Percentiles rank a stretch among this genome's conserved stretches.
Conservation (phyloP, 352 stramenopile genomes). For the Pilasporangium apinafurcum region DNA sequence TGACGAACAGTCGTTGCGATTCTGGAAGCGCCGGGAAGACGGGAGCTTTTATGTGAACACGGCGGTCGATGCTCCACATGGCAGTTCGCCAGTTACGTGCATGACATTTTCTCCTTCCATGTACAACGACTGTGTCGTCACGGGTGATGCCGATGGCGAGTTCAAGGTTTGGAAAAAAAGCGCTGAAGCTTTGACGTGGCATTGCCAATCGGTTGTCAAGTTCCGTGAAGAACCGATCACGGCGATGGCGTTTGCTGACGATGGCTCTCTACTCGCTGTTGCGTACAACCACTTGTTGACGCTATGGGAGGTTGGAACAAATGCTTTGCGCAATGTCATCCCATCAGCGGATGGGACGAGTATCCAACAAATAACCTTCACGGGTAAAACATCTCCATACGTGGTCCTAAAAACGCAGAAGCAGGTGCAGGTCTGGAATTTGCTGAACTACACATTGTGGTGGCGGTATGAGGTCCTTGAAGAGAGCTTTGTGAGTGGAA, state of each 20-base stretch:
- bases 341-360: conserved; percentile 45
- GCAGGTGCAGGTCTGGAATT: conserved; percentile 73
- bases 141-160: conserved; percentile 53
- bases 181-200: conserved; percentile 32
- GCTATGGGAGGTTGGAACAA: conserved; percentile 77
- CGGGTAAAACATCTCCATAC: conserved; percentile 44
- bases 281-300: conserved; percentile 77
- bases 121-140: conserved; percentile 44
- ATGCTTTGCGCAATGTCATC: conserved; percentile 71
- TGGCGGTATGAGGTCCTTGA: conserved; percentile 62
- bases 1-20: conserved; percentile 60
- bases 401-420: conserved; percentile 46
- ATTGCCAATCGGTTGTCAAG: conserved; percentile 72
- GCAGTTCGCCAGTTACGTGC: conserved; percentile 33
- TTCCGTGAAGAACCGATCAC: conserved; percentile 71
- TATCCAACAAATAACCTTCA: conserved; percentile 59
- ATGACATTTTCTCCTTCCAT: conserved; percentile 44
- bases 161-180: conserved; percentile 82
- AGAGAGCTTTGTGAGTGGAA: conserved; percentile 22
- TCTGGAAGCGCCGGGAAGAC: conserved; percentile 71
- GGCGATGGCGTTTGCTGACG: conserved; percentile 53
- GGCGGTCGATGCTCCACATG: conserved; percentile 74
- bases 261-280: conserved; percentile 81
- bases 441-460: conserved; percentile 57
- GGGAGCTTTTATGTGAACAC: conserved; percentile 79